A percentile compares a stretch with the other conserved stretches of the same genome.
Conservation (phyloP, 495 filamentous ascomycete genomes). For the Rhizodiscina lignyota region DNA sequence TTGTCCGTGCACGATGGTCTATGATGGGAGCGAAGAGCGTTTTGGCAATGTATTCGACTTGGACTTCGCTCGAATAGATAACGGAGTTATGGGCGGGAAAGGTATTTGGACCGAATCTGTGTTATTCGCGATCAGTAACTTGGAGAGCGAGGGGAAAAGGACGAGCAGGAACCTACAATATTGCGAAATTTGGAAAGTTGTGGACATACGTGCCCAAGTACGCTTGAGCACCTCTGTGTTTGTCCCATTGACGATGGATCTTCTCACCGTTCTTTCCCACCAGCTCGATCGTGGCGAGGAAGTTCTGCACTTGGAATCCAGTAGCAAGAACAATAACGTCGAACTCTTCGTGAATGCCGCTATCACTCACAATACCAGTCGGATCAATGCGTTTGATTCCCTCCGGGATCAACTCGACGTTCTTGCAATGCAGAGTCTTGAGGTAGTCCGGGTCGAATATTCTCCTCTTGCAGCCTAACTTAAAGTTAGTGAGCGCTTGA, state of each 20-base stretch:
- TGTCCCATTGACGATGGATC: slow-evolving; percentile 21
- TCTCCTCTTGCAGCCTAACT: slow-evolving; percentile 28
- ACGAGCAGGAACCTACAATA: slow-evolving; percentile 13
- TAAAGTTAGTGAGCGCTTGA: too few species aligned
- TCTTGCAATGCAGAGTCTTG: slow-evolving; percentile 15
- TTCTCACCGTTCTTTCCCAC: slow-evolving; percentile 16
- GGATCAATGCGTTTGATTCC: slow-evolving; percentile 20
- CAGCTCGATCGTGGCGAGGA: slow-evolving; percentile 19
- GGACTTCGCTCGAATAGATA: slow-evolving; percentile 22
- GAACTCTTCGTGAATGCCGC: slow-evolving; percentile 14
- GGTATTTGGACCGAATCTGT: slow-evolving; percentile 23
- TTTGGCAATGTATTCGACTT: slow-evolving; percentile 20
- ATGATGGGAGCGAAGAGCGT: slow-evolving; percentile 18
- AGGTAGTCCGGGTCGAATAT: slow-evolving; percentile 23
- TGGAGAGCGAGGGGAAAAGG: too few species aligned
- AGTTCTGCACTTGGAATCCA: slow-evolving; percentile 21
- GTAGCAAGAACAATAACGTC: slow-evolving; percentile 28
- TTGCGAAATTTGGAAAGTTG: too few species aligned
- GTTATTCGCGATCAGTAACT: background rate
- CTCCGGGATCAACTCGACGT: slow-evolving; percentile 22
- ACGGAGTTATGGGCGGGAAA: slow-evolving; percentile 26
- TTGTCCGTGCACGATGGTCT: slow-evolving; percentile 15
- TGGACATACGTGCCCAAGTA: too few species aligned
- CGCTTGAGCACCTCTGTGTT: slow-evolving; percentile 21
- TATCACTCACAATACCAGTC: slow-evolving; percentile 16